Evolutionary conservation across 208 protist species (phyloP).

Genomic region (Wallacemonas sp.): DNA sequence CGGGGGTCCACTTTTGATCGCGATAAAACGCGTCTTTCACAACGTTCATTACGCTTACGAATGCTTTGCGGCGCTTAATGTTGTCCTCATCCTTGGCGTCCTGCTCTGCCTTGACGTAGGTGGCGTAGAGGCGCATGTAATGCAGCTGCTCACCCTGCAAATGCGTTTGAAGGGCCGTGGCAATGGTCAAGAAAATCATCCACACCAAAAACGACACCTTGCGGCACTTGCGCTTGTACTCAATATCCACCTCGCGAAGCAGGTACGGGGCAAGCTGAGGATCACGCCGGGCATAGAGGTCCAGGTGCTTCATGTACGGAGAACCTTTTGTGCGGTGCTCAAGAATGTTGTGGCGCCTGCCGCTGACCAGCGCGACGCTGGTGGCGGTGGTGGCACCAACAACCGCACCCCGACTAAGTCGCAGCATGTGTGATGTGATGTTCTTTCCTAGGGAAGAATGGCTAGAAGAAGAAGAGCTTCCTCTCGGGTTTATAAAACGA

Average conservation of each 20-base stretch:
- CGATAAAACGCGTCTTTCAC: constrained; percentile 76
- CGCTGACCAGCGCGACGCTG: constrained; percentile 24
- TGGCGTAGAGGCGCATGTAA: constrained; percentile 84
- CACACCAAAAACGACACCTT: constrained; percentile 88
- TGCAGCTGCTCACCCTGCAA: constrained; percentile 80
- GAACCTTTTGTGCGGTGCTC: constrained; percentile 87
- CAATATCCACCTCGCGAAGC: constrained; percentile 90
- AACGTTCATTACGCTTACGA: constrained; percentile 82
- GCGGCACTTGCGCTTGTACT: constrained; percentile 88
- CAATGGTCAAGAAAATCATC: constrained; percentile 75
- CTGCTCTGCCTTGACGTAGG: constrained; percentile 65
- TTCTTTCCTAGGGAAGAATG: background rate
- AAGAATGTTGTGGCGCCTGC: constrained; percentile 59
- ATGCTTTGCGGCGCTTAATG: constrained; percentile 68
- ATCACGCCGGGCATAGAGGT: constrained; percentile 89
- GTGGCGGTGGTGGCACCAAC: background rate
- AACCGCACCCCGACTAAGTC: background rate
- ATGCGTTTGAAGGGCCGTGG: constrained; percentile 59
- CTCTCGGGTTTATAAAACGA: no score
- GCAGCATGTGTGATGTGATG: constrained; percentile 1
- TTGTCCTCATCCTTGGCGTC: constrained; percentile 83
- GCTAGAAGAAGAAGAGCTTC: background rate
- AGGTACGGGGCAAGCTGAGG: constrained; percentile 88
- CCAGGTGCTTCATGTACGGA: constrained; percentile 89
- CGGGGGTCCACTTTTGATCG: constrained; percentile 68